Evolutionary conservation across 2,329 filamentous ascomycete genomes (phyloP), one percentile per base, ranked within the genome.

Genomic region (Aureobasidium sp.): DNA sequence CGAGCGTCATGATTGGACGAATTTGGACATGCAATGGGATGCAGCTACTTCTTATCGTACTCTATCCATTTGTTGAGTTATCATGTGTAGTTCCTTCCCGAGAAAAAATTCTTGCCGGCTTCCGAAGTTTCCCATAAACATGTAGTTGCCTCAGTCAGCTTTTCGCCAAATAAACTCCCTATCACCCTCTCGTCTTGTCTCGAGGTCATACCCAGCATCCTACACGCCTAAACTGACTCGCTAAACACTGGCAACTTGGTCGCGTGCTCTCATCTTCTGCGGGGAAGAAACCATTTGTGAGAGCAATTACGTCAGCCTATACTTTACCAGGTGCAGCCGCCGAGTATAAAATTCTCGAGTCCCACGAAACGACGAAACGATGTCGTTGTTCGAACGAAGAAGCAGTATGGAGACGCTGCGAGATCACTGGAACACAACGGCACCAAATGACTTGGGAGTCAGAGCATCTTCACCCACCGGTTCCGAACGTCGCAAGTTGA

Each of bases 401-500:
- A 48, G 49, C 42, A 54, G 48, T n/a, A 56, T 61, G 49, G 60
- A 61, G 49, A 54, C 60, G 6, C 22, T 61, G 24, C 50, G 49
- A 40, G 60, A 61, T 17, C 49, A 56, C 39, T 60, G 35, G 44
- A 60, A 33, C 11, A 42, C 45, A n/a, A 50, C 31, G n/a, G 9
- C 33, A 9, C 35, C 54, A 29, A 48, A 47, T 27, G 53, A 57
- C n/a, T 17, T 58, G 29, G 15, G 33, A 5, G 57, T 6, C 5
- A 49, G 57, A 49, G 14, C 44, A 9, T 42, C 45, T 54, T 73
- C 71, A 14, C 70, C 71, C 1, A 67, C 69, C 35, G 69, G 69
- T 48, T 72, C 70, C 70, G 76, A 77, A 63, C 72, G 77, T 42
- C 72, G 77, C 47, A 80, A 79, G 68, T 74, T 80, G 63, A 77